Conservation (phyloP, 352 stramenopile genomes). For the Hyaloperonospora arabidopsidis region DNA sequence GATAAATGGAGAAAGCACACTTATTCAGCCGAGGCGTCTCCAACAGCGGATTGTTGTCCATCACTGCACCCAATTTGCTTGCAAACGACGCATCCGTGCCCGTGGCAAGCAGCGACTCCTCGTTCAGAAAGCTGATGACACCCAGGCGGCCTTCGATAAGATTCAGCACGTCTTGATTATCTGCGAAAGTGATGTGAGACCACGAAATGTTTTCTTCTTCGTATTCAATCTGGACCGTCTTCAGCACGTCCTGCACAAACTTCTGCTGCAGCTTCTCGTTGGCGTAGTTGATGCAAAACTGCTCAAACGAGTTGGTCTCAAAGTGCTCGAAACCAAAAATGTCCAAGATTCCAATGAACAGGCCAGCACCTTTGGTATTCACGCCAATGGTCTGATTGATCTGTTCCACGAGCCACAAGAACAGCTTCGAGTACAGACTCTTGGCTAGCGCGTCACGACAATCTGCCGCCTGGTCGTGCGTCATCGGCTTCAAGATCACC, state of each 20-base stretch:
- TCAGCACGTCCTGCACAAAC: constrained; percentile 87
- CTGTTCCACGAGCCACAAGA: constrained; percentile 91
- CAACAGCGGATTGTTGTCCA: constrained; percentile 82
- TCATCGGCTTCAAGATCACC: constrained; percentile 79
- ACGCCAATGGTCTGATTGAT: constrained; percentile 90
- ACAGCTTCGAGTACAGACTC: constrained; percentile 91
- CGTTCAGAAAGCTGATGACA: constrained; percentile 86
- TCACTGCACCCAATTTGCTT: constrained; percentile 81
- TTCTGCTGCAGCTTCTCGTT: constrained; percentile 90
- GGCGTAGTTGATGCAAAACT: constrained; percentile 91
- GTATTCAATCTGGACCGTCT: constrained; percentile 87
- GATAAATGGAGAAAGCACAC: constrained; percentile 77
- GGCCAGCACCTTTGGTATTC: constrained; percentile 30
- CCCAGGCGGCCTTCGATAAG: constrained; percentile 85
- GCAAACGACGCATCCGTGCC: constrained; percentile 83
- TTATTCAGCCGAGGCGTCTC: constrained; percentile 78
- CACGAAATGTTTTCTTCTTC: constrained; percentile 89
- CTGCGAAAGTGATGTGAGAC: constrained; percentile 83
- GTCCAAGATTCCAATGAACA: constrained; percentile 90
- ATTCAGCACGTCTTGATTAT: constrained; percentile 88
- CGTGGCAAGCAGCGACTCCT: constrained; percentile 80
- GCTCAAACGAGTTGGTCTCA: constrained; percentile 87
- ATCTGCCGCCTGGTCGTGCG: constrained; percentile 68
- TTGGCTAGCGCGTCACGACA: constrained; percentile 93
- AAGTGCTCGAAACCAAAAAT: constrained; percentile 93